Evolutionary conservation across 129 eudicot genomes (phyloP).

Genomic region (Silybum marianum): DNA sequence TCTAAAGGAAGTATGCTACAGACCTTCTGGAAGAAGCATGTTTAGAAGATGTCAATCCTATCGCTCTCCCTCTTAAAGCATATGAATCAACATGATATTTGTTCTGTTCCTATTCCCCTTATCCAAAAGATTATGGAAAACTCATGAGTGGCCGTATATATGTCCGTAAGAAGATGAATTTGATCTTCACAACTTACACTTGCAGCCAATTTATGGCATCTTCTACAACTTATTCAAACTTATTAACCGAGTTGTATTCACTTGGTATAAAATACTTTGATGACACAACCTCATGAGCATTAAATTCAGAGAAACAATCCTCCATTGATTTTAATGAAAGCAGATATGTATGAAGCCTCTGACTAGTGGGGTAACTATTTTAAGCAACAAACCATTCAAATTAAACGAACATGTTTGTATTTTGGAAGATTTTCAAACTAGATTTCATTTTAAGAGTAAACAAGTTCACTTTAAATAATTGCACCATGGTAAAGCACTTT

Average conservation of each 20-base stretch:
- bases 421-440: constrained; percentile 1
- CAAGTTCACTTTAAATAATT: neutral
- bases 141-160: too few species aligned
- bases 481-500: neutral
- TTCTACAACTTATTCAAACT: neutral
- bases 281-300: neutral
- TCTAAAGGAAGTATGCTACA: too few species aligned
- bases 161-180: too few species aligned
- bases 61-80: too few species aligned
- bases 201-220: too few species aligned
- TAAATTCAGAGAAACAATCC: neutral
- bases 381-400: neutral
- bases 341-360: neutral
- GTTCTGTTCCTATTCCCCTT: too few species aligned
- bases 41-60: too few species aligned
- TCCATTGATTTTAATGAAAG: neutral
- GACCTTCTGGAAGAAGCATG: too few species aligned
- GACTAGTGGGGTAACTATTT: neutral
- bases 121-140: too few species aligned
- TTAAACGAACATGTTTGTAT: neutral
- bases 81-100: too few species aligned
- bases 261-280: neutral
- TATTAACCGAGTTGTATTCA: neutral
- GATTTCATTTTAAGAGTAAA: neutral
- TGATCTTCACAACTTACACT: too few species aligned